These are phyloP conservation scores for Diplosphaera chodatii DNA, from an alignment of 139 green algal genomes.

Conservation along the genomic window DNA sequence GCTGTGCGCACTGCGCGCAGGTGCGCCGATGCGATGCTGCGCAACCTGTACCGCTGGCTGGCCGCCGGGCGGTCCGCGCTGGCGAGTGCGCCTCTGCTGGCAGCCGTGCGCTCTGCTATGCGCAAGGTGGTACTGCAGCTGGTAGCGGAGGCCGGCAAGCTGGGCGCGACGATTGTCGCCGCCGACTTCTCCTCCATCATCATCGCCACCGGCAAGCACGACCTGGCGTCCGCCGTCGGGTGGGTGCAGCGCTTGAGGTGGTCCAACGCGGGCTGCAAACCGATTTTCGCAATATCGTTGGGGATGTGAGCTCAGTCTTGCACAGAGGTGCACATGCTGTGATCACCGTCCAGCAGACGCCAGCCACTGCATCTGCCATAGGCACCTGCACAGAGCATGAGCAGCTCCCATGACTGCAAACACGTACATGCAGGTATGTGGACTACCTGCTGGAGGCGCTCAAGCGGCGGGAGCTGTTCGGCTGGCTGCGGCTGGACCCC, in stretches of 20 bases:
- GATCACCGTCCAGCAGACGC: too few relatives aligned
- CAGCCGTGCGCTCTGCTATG: slow-evolving; percentile 55
- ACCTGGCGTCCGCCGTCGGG: slow-evolving; percentile 58
- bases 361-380: too few relatives aligned
- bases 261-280: too few relatives aligned
- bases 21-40: too few relatives aligned
- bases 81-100: slow-evolving; percentile 65
- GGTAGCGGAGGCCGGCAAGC: slow-evolving; percentile 66
- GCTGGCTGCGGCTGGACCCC: slow-evolving; percentile 66
- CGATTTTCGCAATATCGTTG: too few relatives aligned
- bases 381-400: too few relatives aligned
- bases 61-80: slow-evolving; percentile 48
- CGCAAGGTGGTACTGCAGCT: slow-evolving; percentile 75
- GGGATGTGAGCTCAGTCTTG: too few relatives aligned
- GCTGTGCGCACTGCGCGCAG: too few relatives aligned
- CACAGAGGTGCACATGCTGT: too few relatives aligned
- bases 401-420: too few relatives aligned
- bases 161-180: slow-evolving; percentile 77
- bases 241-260: slow-evolving; percentile 8
- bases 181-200: slow-evolving; percentile 74
- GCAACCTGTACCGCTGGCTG: slow-evolving; percentile 77
- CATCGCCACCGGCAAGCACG: slow-evolving; percentile 77
- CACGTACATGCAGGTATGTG: slow-evolving; percentile 69
- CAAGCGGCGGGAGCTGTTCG: slow-evolving; percentile 59
- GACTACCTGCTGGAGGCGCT: slow-evolving; percentile 79